These are phyloP conservation scores for Collariella sp. DNA, from an alignment of 495 filamentous ascomycete species.

Conservation along the genomic window DNA sequence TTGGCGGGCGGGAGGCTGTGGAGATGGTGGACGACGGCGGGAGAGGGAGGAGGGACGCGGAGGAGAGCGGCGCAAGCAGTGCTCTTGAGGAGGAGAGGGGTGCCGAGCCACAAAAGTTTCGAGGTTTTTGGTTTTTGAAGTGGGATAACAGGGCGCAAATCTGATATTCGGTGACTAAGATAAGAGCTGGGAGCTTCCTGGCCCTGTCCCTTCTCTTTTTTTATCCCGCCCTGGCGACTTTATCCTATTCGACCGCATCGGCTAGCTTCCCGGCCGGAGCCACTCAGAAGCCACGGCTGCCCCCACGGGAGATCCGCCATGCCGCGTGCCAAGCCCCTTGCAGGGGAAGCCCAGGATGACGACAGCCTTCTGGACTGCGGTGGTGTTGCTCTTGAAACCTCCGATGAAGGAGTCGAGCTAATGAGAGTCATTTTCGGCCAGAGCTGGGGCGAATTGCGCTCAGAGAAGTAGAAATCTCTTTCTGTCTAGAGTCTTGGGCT, in stretches of 20 bases:
- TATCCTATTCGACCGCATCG: conserved; percentile 12
- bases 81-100: neutral
- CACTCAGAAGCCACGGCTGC: neutral
- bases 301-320: conserved; percentile 9
- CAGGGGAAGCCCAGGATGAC: conserved; percentile 7
- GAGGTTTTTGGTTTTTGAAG: neutral
- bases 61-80: neutral
- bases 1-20: conserved; percentile 17
- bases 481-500: no score
- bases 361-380: conserved; percentile 3
- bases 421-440: conserved; percentile 11
- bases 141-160: conserved; percentile 7
- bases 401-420: neutral
- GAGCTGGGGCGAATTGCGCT: neutral
- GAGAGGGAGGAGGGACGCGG: neutral
- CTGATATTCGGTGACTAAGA: conserved; percentile 17
- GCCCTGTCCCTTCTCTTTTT: conserved; percentile 6
- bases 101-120: neutral
- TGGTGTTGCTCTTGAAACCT: conserved; percentile 1
- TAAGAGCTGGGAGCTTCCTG: conserved; percentile 9
- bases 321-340: neutral
- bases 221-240: conserved; percentile 6
- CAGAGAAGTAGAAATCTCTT: neutral
- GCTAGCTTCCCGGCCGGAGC: neutral
- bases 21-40: neutral